These are phyloP conservation scores for Solanum chmielewskii DNA, from an alignment of 257 asterid genomes.

Conservation along the genomic window DNA sequence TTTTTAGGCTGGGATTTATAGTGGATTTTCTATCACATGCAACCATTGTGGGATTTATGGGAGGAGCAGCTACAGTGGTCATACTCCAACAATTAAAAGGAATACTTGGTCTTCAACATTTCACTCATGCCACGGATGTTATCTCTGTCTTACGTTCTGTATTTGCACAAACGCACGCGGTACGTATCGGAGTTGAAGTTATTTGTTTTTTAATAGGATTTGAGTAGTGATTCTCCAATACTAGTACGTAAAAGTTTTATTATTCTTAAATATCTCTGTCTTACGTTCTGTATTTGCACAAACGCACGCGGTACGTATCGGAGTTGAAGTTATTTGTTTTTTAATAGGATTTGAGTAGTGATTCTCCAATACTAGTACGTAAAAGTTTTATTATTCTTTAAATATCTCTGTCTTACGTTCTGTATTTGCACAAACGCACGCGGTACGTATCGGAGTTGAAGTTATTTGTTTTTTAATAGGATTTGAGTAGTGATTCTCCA, in stretches of 20 bases:
- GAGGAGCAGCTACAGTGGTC: slow-evolving; percentile 94
- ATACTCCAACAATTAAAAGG: slow-evolving; percentile 78
- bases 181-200: background rate
- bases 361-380: background rate
- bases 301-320: slow-evolving; percentile 45
- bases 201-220: background rate
- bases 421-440: slow-evolving; percentile 65
- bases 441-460: slow-evolving; percentile 16
- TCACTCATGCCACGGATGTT: slow-evolving; percentile 68
- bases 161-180: slow-evolving; percentile 75
- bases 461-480: background rate
- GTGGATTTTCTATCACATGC: slow-evolving; percentile 98
- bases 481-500: background rate
- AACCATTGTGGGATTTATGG: slow-evolving; percentile 96
- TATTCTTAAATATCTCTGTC: slow-evolving; percentile 40
- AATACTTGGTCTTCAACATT: slow-evolving; percentile 65
- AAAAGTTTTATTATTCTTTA: too few relatives aligned
- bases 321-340: background rate
- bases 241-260: background rate
- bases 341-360: background rate
- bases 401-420: slow-evolving; percentile 73
- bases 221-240: background rate
- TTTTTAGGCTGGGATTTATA: slow-evolving; percentile 62
- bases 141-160: slow-evolving; percentile 73
- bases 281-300: slow-evolving; percentile 71